Conservation (phyloP, 805 yeast genomes). For the Dipodascus albidus region DNA sequence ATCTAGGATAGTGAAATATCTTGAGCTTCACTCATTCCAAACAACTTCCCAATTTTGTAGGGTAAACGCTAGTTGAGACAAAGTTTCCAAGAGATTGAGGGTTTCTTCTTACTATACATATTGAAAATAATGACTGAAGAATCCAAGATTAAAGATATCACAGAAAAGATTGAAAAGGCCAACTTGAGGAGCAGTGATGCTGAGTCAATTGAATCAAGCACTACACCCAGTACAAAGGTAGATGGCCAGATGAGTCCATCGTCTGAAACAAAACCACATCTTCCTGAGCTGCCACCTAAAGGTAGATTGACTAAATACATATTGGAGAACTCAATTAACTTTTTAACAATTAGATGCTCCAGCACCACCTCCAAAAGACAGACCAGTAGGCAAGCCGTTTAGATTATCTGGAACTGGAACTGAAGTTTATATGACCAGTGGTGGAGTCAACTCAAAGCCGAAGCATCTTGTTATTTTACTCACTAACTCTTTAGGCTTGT, state of each 20-base stretch:
- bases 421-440: slow-evolving; percentile 15
- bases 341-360: not conserved
- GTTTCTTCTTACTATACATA: too few species aligned
- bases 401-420: slow-evolving; percentile 14
- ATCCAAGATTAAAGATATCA: not conserved
- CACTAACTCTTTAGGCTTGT: slow-evolving; percentile 24
- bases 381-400: slow-evolving; percentile 14
- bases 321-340: not conserved
- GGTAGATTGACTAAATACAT: not conserved
- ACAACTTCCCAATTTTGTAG: not conserved
- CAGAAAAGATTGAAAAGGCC: not conserved
- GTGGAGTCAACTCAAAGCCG: not conserved
- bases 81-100: too few species aligned
- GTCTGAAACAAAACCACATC: not conserved
- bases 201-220: not conserved
- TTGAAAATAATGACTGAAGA: not conserved
- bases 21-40: not conserved
- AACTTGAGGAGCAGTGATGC: too few species aligned
- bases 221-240: not conserved
- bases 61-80: not conserved
- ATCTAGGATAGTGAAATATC: too few species aligned
- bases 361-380: not conserved
- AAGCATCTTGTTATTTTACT: slow-evolving; percentile 15
- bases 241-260: not conserved
- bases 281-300: not conserved